These are phyloP conservation scores for Aciculosporium take DNA, from an alignment of 2,329 filamentous ascomycete species.

Conservation along the genomic window DNA sequence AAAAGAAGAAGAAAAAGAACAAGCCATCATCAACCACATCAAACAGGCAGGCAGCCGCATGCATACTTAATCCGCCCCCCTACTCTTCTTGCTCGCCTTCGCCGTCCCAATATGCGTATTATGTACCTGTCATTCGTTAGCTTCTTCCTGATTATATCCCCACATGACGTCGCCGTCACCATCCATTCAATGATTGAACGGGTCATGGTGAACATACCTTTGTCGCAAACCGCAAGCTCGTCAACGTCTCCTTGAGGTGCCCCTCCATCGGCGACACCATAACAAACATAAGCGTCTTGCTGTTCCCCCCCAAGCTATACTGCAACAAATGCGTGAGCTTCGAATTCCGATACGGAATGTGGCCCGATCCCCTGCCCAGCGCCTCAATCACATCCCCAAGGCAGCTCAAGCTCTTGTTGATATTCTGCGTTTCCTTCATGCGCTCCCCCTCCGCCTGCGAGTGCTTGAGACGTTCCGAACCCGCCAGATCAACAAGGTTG, in stretches of 20 bases:
- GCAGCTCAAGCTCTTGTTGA: slow-evolving; percentile 88
- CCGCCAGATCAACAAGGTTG: slow-evolving; percentile 90
- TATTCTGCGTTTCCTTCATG: slow-evolving; percentile 88
- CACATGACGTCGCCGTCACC: background rate
- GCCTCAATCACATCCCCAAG: slow-evolving; percentile 90
- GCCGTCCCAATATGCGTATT: slow-evolving; percentile 89
- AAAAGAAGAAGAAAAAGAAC: too few species aligned
- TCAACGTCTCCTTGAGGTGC: slow-evolving; percentile 84
- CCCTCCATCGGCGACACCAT: slow-evolving; percentile 90
- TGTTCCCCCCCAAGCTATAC: slow-evolving; percentile 88
- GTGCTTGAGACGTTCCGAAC: slow-evolving; percentile 79
- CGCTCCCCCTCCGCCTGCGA: slow-evolving; percentile 75
- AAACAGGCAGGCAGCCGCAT: background rate
- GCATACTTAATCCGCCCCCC: slow-evolving; percentile 12
- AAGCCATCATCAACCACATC: background rate
- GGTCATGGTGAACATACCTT: slow-evolving; percentile 69
- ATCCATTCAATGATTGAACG: too few species aligned
- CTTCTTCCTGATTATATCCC: background rate
- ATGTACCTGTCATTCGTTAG: slow-evolving; percentile 41
- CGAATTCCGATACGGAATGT: slow-evolving; percentile 90
- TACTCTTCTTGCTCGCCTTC: slow-evolving; percentile 55
- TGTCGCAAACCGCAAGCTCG: slow-evolving; percentile 87
- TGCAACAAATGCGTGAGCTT: slow-evolving; percentile 93
- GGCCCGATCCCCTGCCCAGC: slow-evolving; percentile 67
- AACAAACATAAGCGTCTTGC: slow-evolving; percentile 97